Evolutionary conservation across 2,329 filamentous ascomycete species (phyloP).

Genomic region (Capronia epimyces): DNA sequence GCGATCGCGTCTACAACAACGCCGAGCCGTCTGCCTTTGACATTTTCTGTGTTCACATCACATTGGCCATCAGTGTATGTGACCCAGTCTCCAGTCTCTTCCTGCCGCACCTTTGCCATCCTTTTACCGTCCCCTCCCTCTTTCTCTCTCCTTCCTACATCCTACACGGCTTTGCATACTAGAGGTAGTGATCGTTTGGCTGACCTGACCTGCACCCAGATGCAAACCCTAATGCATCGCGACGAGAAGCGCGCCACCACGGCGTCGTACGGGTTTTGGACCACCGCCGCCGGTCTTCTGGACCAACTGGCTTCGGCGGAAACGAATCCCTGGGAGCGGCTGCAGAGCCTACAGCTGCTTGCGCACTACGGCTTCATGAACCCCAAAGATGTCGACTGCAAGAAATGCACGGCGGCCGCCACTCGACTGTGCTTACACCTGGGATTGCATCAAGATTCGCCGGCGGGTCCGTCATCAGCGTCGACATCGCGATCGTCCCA

Average conservation of each 20-base stretch:
- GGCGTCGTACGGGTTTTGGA: constrained; percentile 11
- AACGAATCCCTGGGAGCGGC: constrained; percentile 4
- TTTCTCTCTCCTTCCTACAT: no score
- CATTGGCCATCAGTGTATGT: constrained; percentile 16
- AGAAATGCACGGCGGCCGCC: constrained; percentile 11
- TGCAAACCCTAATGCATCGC: constrained; percentile 11
- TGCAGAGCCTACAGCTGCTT: constrained; percentile 17
- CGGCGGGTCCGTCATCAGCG: no score
- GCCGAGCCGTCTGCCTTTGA: constrained; percentile 2
- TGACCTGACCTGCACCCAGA: constrained; percentile 2
- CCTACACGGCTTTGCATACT: no score
- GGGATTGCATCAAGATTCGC: constrained; percentile 11
- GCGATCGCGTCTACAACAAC: constrained; percentile 11
- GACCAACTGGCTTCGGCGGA: constrained; percentile 1
- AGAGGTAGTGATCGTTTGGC: no score
- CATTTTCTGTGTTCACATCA: constrained; percentile 12
- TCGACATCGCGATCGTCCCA: no score
- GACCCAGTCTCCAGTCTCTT: neutral
- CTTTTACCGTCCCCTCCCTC: no score
- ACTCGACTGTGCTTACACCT: constrained; percentile 9
- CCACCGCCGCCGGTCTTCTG: constrained; percentile 7
- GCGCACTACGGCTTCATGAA: constrained; percentile 17
- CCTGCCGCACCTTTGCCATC: no score
- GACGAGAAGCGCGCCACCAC: constrained; percentile 14
- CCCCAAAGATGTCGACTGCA: constrained; percentile 10